phyloP scores from a whole-genome alignment of 345 rosid species.

The Hibiscus syriacus region DNA sequence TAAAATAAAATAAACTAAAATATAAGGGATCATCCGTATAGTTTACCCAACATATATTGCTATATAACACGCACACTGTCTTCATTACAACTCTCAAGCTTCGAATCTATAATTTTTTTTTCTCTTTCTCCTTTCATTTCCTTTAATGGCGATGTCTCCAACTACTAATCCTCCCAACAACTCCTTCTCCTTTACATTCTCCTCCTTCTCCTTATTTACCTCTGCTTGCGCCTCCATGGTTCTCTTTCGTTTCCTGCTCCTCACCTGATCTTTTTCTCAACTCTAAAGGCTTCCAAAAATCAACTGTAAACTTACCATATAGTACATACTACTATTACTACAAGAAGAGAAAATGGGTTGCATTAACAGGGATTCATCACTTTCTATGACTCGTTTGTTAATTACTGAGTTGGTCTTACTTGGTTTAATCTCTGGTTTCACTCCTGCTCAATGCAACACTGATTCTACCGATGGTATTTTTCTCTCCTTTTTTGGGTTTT shows the following conservation, averaged over 20 bases:
- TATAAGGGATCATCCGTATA: no score
- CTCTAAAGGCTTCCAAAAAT: slow-evolving; percentile 6
- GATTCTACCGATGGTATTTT: slow-evolving; percentile 45
- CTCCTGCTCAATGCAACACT: slow-evolving; percentile 34
- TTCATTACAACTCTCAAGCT: slow-evolving; percentile 29
- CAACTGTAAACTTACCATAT: not conserved
- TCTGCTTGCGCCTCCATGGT: not conserved
- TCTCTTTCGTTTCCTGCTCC: slow-evolving; percentile 16
- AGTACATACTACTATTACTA: not conserved
- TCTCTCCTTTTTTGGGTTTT: not conserved
- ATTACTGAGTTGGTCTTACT: slow-evolving; percentile 12
- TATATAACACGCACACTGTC: slow-evolving; percentile 14
- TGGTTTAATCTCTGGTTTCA: slow-evolving; percentile 19
- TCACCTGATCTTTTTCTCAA: slow-evolving; percentile 22
- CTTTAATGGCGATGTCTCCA: slow-evolving; percentile 41
- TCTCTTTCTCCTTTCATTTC: slow-evolving; percentile 21
- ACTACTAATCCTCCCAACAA: slow-evolving; percentile 25
- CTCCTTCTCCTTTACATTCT: slow-evolving; percentile 7
- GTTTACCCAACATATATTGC: no score
- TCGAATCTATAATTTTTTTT: slow-evolving; percentile 23
- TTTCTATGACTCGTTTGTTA: slow-evolving; percentile 14
- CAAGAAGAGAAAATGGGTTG: slow-evolving; percentile 20
- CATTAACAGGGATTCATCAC: slow-evolving; percentile 10
- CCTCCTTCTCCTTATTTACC: slow-evolving; percentile 2
- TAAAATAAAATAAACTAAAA: no score